A percentile compares a stretch with the other conserved stretches of the same genome.
Evolutionary conservation across 225 moss, liverwort and hornwort species (phyloP).

Genomic region (Asterella californica): DNA sequence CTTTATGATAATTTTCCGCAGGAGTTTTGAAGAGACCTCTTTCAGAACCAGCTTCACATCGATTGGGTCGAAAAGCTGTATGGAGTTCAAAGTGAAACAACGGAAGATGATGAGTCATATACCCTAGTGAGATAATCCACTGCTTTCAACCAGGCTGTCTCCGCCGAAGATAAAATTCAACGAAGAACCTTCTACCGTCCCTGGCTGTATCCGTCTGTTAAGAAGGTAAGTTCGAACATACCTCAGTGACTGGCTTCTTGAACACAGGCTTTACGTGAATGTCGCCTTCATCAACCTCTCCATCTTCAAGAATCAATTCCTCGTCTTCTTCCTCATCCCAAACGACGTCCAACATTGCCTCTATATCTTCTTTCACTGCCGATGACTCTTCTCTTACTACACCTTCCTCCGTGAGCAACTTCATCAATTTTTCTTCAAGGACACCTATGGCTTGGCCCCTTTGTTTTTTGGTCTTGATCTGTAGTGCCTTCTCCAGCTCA

Average conservation of each 20-base stretch:
- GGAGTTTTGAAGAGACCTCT: constrained; percentile 64
- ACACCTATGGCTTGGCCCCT: constrained; percentile 68
- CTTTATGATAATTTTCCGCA: constrained; percentile 83
- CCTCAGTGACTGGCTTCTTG: constrained; percentile 62
- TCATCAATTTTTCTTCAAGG: constrained; percentile 66
- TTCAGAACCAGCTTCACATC: constrained; percentile 92
- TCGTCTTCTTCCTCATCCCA: constrained; percentile 81
- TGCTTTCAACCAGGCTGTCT: background rate
- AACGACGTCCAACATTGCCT: constrained; percentile 31
- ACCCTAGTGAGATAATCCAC: background rate
- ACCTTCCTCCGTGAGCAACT: constrained; percentile 69
- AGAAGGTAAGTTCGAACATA: constrained; percentile 17
- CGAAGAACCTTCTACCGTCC: background rate
- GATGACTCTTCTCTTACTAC: constrained; percentile 45
- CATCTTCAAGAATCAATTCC: constrained; percentile 70
- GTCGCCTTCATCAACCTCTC: constrained; percentile 89
- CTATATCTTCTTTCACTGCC: constrained; percentile 38
- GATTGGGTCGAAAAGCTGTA: constrained; percentile 79
- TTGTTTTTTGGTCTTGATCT: constrained; percentile 75
- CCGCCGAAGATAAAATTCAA: background rate
- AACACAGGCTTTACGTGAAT: constrained; percentile 65
- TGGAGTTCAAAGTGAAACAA: constrained; percentile 14
- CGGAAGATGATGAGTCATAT: background rate
- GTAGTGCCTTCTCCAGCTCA: constrained; percentile 77
- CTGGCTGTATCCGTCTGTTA: background rate